Conservation (phyloP, 2,329 filamentous ascomycete genomes). For the Hypoxylon sp. region DNA sequence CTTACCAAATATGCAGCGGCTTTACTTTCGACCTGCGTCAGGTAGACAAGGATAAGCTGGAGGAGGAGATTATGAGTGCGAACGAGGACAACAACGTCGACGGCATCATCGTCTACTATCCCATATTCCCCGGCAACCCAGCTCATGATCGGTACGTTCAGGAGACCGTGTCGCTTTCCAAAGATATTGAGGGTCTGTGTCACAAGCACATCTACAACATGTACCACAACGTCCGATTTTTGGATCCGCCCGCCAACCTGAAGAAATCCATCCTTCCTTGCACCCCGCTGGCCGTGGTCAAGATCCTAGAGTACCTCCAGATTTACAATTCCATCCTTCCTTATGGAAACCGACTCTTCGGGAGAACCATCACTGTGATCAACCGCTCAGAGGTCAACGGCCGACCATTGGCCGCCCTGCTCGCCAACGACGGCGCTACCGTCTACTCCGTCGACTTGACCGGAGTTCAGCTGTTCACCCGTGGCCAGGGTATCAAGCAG, state of each 20-base stretch:
- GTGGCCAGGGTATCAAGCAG: conserved; percentile 87
- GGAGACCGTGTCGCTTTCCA: conserved; percentile 86
- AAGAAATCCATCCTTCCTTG: conserved; percentile 95
- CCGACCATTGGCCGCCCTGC: conserved; percentile 85
- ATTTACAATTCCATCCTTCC: conserved; percentile 97
- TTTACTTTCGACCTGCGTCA: conserved; percentile 88
- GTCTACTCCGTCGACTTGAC: conserved; percentile 96
- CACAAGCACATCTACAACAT: conserved; percentile 98
- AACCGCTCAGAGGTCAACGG: conserved; percentile 97
- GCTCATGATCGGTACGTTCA: conserved; percentile 94
- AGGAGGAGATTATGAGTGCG: conserved; percentile 85
- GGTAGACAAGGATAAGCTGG: conserved; percentile 86
- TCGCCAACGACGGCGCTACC: conserved; percentile 94
- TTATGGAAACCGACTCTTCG: conserved; percentile 91
- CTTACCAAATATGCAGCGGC: conserved; percentile 64
- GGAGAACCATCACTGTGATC: conserved; percentile 94
- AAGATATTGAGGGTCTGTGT: conserved; percentile 95
- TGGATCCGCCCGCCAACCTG: conserved; percentile 78
- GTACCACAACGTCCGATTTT: conserved; percentile 97
- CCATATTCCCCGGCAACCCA: conserved; percentile 84
- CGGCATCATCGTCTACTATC: conserved; percentile 97
- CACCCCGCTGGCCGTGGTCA: conserved; percentile 94
- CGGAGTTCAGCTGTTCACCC: conserved; percentile 89
- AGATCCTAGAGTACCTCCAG: conserved; percentile 93
- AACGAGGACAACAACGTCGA: conserved; percentile 82